Percentiles rank a stretch among this genome's conserved stretches.
These are phyloP conservation scores for Pseudogymnoascus sp. DNA, from an alignment of 2,329 filamentous ascomycete genomes.

Conservation along the genomic window DNA sequence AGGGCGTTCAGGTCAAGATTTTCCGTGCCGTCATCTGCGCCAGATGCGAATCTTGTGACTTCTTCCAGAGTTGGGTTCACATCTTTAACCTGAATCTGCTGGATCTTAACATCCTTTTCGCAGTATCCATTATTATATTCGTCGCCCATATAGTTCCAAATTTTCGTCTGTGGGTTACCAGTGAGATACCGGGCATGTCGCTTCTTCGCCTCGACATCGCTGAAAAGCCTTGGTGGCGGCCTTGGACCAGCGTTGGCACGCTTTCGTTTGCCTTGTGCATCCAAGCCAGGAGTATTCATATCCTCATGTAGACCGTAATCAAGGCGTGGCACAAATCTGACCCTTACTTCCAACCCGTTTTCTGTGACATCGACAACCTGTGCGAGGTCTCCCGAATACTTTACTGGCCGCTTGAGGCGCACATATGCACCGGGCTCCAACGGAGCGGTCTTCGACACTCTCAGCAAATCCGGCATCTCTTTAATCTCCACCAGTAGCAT, in stretches of 20 bases:
- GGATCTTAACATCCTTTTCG: slow-evolving; percentile 87
- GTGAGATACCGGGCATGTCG: slow-evolving; percentile 57
- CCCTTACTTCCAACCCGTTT: slow-evolving; percentile 79
- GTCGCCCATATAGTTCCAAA: slow-evolving; percentile 78
- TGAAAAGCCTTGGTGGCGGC: slow-evolving; percentile 85
- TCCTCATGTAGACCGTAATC: slow-evolving; percentile 90
- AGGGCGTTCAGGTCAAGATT: slow-evolving; percentile 88
- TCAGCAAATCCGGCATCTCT: slow-evolving; percentile 93
- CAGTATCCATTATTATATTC: slow-evolving; percentile 89
- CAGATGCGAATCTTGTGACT: slow-evolving; percentile 85
- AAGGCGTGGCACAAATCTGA: slow-evolving; percentile 80
- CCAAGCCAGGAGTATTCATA: slow-evolving; percentile 35
- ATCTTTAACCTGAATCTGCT: slow-evolving; percentile 73
- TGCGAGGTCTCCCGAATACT: slow-evolving; percentile 82
- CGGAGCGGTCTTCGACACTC: slow-evolving; percentile 76
- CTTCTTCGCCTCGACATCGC: slow-evolving; percentile 85
- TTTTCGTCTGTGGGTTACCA: slow-evolving; percentile 43
- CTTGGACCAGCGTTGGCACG: slow-evolving; percentile 56
- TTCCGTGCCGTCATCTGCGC: slow-evolving; percentile 83
- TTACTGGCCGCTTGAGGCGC: slow-evolving; percentile 67
- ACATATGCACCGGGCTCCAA: slow-evolving; percentile 87
- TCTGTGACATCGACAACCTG: slow-evolving; percentile 88
- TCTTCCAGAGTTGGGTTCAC: slow-evolving; percentile 92
- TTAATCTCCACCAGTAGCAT: slow-evolving; percentile 87
- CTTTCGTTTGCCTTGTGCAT: slow-evolving; percentile 68